These are phyloP conservation scores for Xanthoconium separans DNA, from an alignment of 1,284 basidiomycete genomes.

Conservation along the genomic window DNA sequence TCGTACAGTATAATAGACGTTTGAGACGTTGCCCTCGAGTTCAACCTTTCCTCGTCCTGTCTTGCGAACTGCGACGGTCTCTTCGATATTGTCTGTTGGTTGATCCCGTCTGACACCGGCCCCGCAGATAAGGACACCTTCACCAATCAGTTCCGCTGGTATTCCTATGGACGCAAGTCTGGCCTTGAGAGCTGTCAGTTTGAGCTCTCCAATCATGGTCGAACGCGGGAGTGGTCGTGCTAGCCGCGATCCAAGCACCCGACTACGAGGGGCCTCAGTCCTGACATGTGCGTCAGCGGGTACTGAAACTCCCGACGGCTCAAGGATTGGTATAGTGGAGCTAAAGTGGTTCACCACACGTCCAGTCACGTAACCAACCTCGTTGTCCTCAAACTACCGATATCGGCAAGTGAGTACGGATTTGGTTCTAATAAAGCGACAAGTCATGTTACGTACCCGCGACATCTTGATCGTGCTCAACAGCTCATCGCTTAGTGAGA, in stretches of 20 bases:
- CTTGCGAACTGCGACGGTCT: conserved; percentile 87
- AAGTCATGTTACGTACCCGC: conserved; percentile 53
- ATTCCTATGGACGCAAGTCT: conserved; percentile 74
- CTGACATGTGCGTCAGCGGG: conserved; percentile 28
- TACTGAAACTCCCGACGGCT: conserved; percentile 46
- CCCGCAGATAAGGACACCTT: conserved; percentile 94
- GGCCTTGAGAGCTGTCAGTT: conserved; percentile 82
- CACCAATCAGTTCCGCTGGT: conserved; percentile 89
- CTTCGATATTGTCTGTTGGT: conserved; percentile 53
- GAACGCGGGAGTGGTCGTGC: conserved; percentile 71
- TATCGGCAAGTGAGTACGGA: conserved; percentile 7
- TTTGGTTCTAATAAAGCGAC: background rate
- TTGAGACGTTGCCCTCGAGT: conserved; percentile 85
- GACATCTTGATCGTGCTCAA: conserved; percentile 84
- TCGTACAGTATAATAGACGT: conserved; percentile 84
- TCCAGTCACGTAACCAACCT: conserved; percentile 89
- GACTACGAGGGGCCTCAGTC: conserved; percentile 33
- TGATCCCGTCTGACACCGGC: conserved; percentile 50
- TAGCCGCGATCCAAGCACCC: conserved; percentile 60
- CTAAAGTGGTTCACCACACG: conserved; percentile 80
- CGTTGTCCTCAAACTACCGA: conserved; percentile 91
- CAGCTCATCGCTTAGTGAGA: conserved; percentile 89
- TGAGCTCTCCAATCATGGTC: conserved; percentile 94
- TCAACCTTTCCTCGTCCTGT: conserved; percentile 80
- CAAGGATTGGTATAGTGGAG: conserved; percentile 71